phyloP scores from a whole-genome alignment of 371 early-diverging fungal species.

The Chytridium lagenaria region DNA sequence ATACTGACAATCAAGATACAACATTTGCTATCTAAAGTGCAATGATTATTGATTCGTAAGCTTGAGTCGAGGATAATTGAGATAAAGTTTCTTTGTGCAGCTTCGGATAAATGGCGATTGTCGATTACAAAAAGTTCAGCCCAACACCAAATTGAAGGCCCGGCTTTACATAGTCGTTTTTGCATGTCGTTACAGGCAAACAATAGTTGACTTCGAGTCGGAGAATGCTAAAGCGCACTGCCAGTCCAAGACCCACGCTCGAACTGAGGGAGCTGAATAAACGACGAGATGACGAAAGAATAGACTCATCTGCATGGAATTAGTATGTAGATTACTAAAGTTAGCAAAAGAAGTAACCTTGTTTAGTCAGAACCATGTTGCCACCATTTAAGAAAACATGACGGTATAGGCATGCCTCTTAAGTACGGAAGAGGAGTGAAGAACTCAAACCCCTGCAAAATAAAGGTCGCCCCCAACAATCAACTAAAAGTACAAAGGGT shows the following conservation, averaged over 20 bases:
- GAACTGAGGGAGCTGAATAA: slow-evolving; percentile 19
- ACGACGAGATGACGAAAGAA: not conserved
- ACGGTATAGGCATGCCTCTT: slow-evolving; percentile 65
- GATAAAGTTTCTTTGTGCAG: too few species aligned
- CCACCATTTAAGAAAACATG: slow-evolving; percentile 92
- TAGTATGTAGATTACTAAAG: not conserved
- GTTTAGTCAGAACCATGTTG: slow-evolving; percentile 62
- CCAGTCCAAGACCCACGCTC: slow-evolving; percentile 69
- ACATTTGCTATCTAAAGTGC: too few species aligned
- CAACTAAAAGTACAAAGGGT: slow-evolving; percentile 56
- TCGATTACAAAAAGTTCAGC: too few species aligned
- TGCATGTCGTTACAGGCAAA: slow-evolving; percentile 76
- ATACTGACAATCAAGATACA: too few species aligned
- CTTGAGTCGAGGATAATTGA: too few species aligned
- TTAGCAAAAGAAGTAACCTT: slow-evolving; percentile 34
- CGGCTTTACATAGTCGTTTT: slow-evolving; percentile 74
- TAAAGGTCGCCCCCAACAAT: slow-evolving; percentile 87
- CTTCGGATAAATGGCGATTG: too few species aligned
- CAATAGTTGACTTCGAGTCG: slow-evolving; percentile 91
- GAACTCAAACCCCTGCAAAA: slow-evolving; percentile 77
- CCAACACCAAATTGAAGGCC: slow-evolving; percentile 91
- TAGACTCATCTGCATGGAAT: not conserved
- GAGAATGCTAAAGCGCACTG: slow-evolving; percentile 82
- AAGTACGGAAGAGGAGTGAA: slow-evolving; percentile 83
- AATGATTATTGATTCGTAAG: too few species aligned